Evolutionary conservation across 169 alveolate genomes (phyloP), one percentile per base, ranked within the genome.

Genomic region (Amoebophrya sp.): DNA sequence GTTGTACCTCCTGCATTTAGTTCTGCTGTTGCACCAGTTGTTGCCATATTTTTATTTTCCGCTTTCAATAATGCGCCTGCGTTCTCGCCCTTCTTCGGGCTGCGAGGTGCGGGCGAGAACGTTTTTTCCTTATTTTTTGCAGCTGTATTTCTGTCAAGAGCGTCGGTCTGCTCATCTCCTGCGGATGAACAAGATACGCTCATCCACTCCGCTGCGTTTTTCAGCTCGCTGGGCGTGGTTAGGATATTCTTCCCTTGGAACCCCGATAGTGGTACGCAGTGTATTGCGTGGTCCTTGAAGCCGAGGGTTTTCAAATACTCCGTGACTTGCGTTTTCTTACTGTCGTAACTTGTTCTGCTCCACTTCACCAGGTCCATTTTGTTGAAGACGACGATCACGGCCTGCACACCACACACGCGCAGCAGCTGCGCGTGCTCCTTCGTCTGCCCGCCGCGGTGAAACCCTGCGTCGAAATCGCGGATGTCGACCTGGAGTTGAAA

Each of bases 361-460:
- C 94, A 93, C 18, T 40, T 90, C n/a, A 88, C 55, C 53, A 38
- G 89, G 91, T 98, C 99, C 98, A 97, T 95, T 93, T 97, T 97
- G 93, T 97, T 97, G 3, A 97, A 95, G 88, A 97, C 96, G 40
- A 97, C 96, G 32, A 97, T 95, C 54, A 98, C 91, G 55, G 95
- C 95, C 77, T 92, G 91, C 14, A 97, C 96, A 23, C 98, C 98
- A 40, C 97, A 94, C 92, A 97, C 95, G 91, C 97, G 96, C 40
- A 97, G 96, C 47, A 97, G 94, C 91, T 95, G 93, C 54, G 97
- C 95, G 94, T 97, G 99, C 92, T 98, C 99, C 94, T 96, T 96
- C 77, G 99, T 98, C 91, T 97, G 97, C 38, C 99, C 98, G 47
- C 96, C 94, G 89, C 93, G 92, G 40, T 94, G 90, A 23, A 83